Evolutionary conservation across 495 filamentous ascomycete species (phyloP).

Genomic region (Astrocystis sublimbata): DNA sequence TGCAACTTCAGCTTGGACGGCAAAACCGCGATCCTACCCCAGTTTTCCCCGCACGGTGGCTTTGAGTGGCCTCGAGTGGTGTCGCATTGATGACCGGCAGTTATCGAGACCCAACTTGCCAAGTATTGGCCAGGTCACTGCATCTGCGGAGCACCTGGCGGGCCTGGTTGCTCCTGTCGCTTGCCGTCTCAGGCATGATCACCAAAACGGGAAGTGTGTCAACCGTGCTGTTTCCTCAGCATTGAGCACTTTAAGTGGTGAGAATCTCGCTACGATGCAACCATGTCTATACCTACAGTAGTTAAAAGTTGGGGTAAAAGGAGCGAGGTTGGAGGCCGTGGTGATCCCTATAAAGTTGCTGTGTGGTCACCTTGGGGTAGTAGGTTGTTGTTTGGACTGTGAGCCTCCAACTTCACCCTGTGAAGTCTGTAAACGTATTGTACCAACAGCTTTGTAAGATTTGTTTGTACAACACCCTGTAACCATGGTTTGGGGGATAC

Average conservation of each 20-base stretch:
- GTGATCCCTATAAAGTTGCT: constrained; percentile 2
- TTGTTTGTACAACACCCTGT: background rate
- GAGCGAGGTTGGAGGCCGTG: background rate
- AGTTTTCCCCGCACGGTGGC: constrained; percentile 9
- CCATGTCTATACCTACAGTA: constrained; percentile 13
- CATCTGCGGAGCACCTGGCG: background rate
- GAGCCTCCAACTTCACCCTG: background rate
- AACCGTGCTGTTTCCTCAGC: background rate
- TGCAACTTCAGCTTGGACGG: constrained; percentile 1
- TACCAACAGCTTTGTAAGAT: background rate
- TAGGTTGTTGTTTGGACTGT: background rate
- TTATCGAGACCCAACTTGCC: background rate
- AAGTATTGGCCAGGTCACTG: no score
- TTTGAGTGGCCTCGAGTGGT: no score
- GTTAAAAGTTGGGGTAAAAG: background rate
- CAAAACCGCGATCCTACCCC: background rate
- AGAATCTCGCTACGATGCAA: background rate
- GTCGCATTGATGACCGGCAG: constrained; percentile 13
- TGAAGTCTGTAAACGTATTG: background rate
- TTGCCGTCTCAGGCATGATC: background rate
- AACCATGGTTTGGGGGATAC: constrained; percentile 35
- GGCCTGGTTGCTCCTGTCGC: no score
- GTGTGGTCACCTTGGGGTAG: background rate
- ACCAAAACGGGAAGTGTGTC: constrained; percentile 2
- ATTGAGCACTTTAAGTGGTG: background rate